Conservation (phyloP, 2,329 filamentous ascomycete genomes). For the Dichotomopilus funicola region DNA sequence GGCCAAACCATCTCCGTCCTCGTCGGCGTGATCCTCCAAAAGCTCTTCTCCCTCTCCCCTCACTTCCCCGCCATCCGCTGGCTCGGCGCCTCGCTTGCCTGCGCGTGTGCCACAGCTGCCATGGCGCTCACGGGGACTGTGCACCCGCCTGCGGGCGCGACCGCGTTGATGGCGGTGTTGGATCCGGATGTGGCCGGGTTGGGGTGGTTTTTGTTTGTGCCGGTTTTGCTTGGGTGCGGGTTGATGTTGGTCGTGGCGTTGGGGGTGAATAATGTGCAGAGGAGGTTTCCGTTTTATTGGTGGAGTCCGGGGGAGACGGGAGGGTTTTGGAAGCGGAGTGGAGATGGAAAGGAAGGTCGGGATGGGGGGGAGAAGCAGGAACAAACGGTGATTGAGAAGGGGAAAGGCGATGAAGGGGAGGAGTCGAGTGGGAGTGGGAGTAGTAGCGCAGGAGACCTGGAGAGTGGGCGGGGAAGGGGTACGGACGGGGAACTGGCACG, state of each 20-base stretch:
- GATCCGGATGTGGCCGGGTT: conserved; percentile 47
- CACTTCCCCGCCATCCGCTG: conserved; percentile 49
- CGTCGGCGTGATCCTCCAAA: conserved; percentile 55
- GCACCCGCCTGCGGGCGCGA: conserved; percentile 69
- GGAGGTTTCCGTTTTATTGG: conserved; percentile 64
- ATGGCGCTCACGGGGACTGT: conserved; percentile 68
- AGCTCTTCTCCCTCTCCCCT: conserved; percentile 53
- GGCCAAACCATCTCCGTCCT: conserved; percentile 60
- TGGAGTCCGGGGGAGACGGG: conserved; percentile 47
- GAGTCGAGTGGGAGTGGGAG: conserved; percentile 3
- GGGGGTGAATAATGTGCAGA: conserved; percentile 62
- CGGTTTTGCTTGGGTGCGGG: conserved; percentile 52
- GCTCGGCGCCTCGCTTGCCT: conserved; percentile 59
- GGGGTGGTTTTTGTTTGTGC: conserved; percentile 63
- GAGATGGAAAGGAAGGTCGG: background rate
- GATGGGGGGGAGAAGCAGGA: background rate
- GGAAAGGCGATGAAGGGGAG: background rate
- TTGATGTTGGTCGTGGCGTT: conserved; percentile 59
- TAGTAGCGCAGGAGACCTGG: conserved; percentile 1
- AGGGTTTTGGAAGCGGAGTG: conserved; percentile 15
- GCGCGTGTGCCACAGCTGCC: conserved; percentile 53
- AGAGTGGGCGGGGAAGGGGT: background rate
- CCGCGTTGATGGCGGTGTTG: conserved; percentile 61
- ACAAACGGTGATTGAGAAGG: background rate
- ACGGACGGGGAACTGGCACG: background rate